These are phyloP conservation scores for Cardamine resedifolia DNA, from an alignment of 345 rosid species.

Conservation along the genomic window DNA sequence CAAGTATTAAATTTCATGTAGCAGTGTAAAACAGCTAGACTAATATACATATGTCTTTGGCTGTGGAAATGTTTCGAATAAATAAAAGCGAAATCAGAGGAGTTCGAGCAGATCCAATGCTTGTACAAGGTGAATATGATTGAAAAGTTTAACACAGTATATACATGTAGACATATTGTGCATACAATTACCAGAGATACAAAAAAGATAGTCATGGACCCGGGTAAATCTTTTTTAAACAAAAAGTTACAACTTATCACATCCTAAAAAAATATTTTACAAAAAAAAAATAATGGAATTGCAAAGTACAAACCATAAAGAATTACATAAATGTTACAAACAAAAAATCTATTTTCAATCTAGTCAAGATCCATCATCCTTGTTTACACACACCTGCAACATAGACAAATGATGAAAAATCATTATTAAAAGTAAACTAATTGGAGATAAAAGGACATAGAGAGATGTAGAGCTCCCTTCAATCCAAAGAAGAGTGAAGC, in stretches of 20 bases:
- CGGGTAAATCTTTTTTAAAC: neutral
- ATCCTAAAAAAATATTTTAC: neutral
- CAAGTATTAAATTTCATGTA: neutral
- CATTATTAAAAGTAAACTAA: neutral
- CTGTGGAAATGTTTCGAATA: neutral
- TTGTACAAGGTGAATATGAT: neutral
- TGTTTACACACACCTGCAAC: neutral
- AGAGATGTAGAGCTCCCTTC: slow-evolving; percentile 80
- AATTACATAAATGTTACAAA: neutral
- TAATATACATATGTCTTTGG: neutral
- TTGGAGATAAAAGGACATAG: neutral
- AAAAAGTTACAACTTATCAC: neutral
- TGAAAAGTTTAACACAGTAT: neutral
- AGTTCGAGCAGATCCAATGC: neutral
- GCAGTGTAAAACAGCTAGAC: neutral
- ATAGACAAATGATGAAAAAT: neutral
- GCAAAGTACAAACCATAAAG: neutral
- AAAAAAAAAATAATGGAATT: neutral
- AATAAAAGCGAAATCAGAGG: neutral
- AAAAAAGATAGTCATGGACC: neutral
- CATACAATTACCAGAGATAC: neutral
- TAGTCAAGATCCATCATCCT: neutral
- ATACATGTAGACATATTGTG: neutral
- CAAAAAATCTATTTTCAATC: neutral
- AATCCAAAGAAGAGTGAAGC: slow-evolving; percentile 70